phyloP scores from a whole-genome alignment of 371 early-diverging fungal genomes.

The Mortierella sp. region DNA sequence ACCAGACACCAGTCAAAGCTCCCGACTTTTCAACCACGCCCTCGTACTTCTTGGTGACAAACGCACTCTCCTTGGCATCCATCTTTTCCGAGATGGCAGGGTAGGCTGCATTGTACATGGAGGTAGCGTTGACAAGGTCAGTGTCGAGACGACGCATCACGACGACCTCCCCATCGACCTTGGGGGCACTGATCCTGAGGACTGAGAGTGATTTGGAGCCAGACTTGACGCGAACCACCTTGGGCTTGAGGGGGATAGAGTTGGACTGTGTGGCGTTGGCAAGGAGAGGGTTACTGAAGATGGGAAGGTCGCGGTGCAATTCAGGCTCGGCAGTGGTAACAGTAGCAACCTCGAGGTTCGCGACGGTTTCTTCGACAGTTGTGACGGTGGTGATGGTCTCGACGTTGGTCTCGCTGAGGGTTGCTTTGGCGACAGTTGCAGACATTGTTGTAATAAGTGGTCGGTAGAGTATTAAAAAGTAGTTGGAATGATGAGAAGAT shows the following conservation, averaged over 20 bases:
- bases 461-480: not conserved
- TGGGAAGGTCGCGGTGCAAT: conserved; percentile 48
- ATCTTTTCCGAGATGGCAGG: conserved; percentile 58
- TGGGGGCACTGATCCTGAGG: conserved; percentile 57
- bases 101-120: conserved; percentile 58
- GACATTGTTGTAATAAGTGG: conserved; percentile 17
- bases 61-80: conserved; percentile 46
- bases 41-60: conserved; percentile 38
- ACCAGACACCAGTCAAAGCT: conserved; percentile 52
- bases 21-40: conserved; percentile 45
- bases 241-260: conserved; percentile 56
- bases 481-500: conserved; percentile 1
- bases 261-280: conserved; percentile 54
- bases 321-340: conserved; percentile 6
- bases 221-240: conserved; percentile 45
- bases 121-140: conserved; percentile 53
- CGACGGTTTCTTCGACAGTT: conserved; percentile 41
- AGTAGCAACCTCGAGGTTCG: conserved; percentile 30
- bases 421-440: conserved; percentile 34
- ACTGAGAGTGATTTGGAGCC: conserved; percentile 40
- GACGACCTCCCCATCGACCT: conserved; percentile 56
- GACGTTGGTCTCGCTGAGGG: conserved; percentile 31
- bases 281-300: conserved; percentile 56
- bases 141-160: conserved; percentile 53
- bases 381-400: conserved; percentile 33